Conservation (phyloP, 2,329 filamentous ascomycete genomes). For the Diaporthe capsici region DNA sequence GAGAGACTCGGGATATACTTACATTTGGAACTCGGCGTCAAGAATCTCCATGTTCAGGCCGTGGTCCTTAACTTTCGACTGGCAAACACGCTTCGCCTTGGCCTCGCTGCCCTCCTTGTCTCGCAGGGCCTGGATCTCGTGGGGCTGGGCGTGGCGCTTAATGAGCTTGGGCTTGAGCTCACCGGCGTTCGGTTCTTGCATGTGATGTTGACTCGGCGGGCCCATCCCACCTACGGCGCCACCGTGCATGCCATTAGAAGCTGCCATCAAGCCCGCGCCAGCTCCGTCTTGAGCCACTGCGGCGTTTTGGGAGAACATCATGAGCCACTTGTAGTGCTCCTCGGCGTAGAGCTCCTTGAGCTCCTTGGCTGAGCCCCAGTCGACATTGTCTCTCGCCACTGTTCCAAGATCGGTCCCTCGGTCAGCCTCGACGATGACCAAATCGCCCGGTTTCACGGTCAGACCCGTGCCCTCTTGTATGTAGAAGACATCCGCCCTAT, state of each 20-base stretch:
- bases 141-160: slow-evolving; percentile 91
- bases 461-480: slow-evolving; percentile 96
- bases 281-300: slow-evolving; percentile 72
- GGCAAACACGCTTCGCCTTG: slow-evolving; percentile 95
- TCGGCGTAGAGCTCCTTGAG: slow-evolving; percentile 92
- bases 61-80: slow-evolving; percentile 96
- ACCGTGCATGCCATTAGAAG: slow-evolving; percentile 74
- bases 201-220: slow-evolving; percentile 79
- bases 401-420: slow-evolving; percentile 96
- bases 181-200: slow-evolving; percentile 77
- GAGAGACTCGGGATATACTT: slow-evolving; percentile 58
- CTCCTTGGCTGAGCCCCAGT: slow-evolving; percentile 89
- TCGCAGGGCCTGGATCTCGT: slow-evolving; percentile 89
- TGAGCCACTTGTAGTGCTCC: slow-evolving; percentile 97
- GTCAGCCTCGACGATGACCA: slow-evolving; percentile 98
- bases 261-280: slow-evolving; percentile 73
- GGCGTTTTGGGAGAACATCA: slow-evolving; percentile 95
- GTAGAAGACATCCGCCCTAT: slow-evolving; percentile 95
- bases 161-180: slow-evolving; percentile 97
- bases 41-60: slow-evolving; percentile 98
- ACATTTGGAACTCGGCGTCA: slow-evolving; percentile 99
- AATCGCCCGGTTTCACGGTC: slow-evolving; percentile 88
- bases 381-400: slow-evolving; percentile 88
- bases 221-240: slow-evolving; percentile 85
- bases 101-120: slow-evolving; percentile 99